A percentile compares a stretch with the other conserved stretches of the same genome.
phyloP scores from a whole-genome alignment of 306 rosid genomes.

The Delonix regia region DNA sequence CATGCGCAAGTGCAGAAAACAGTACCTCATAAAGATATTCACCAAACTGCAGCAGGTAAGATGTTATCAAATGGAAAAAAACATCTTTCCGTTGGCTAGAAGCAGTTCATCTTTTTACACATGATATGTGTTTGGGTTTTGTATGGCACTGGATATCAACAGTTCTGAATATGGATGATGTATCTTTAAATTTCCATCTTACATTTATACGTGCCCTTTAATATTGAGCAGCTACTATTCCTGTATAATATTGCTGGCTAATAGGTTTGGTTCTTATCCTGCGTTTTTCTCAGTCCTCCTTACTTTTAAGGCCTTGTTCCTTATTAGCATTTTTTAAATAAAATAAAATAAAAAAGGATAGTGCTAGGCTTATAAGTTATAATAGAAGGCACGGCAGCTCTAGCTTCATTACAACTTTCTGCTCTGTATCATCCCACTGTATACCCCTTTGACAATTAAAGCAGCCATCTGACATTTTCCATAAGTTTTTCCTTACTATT shows the following conservation, averaged over 20 bases:
- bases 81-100: conserved; percentile 34
- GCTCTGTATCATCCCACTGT: not conserved
- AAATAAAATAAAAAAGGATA: no score
- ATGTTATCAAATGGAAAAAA: conserved; percentile 30
- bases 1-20: conserved; percentile 74
- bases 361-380: no score
- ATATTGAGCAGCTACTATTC: no score
- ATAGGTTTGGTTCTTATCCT: no score
- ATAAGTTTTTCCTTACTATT: no score
- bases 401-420: not conserved
- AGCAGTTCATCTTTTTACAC: not conserved
- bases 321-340: no score
- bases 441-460: not conserved
- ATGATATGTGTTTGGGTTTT: not conserved
- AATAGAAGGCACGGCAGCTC: not conserved
- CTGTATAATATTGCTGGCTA: no score
- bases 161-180: not conserved
- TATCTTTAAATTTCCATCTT: no score
- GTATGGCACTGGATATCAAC: conserved; percentile 2
- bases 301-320: no score
- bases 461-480: not conserved
- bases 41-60: conserved; percentile 57
- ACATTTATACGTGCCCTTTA: not conserved
- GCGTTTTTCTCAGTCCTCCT: no score
- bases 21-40: conserved; percentile 54